phyloP scores from a whole-genome alignment of 2,329 filamentous ascomycete genomes.

The Aquanectria penicillioides region DNA sequence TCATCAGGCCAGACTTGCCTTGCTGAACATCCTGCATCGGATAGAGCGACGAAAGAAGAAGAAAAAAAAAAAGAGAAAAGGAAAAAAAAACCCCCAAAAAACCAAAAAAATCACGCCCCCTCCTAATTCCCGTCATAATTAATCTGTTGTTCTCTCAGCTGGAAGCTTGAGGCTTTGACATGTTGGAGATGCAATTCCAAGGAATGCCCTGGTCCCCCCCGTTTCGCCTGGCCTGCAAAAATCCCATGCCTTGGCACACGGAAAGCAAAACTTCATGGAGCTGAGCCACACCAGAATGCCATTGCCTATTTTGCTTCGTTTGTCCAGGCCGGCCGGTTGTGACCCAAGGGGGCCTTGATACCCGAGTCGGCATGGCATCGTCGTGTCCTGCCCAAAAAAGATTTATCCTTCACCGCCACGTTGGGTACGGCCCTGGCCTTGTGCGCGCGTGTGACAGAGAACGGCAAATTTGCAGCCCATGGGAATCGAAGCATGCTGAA shows the following conservation, averaged over 20 bases:
- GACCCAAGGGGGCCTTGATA: constrained; percentile 14
- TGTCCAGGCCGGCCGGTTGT: constrained; percentile 2
- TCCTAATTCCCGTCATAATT: neutral
- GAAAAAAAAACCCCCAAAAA: neutral
- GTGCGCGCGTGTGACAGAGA: constrained; percentile 19
- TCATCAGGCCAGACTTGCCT: constrained; percentile 19
- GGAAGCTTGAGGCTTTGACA: neutral
- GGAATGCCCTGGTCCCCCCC: neutral
- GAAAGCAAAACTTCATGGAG: neutral
- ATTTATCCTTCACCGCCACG: constrained; percentile 35
- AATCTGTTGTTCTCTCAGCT: constrained; percentile 1
- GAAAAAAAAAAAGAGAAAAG: neutral
- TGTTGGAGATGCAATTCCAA: constrained; percentile 6
- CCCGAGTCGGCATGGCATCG: constrained; percentile 17
- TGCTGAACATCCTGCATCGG: constrained; percentile 2
- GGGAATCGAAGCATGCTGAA: constrained; percentile 24
- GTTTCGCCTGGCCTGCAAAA: constrained; percentile 9
- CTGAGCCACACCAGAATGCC: neutral
- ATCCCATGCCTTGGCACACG: constrained; percentile 1
- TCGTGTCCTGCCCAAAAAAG: constrained; percentile 5
- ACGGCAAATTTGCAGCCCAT: constrained; percentile 15
- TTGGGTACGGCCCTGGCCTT: constrained; percentile 15
- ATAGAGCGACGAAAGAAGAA: constrained; percentile 2
- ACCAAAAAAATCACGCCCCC: no score
- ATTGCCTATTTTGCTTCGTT: constrained; percentile 1